Evolutionary conservation across 352 stramenopile genomes (phyloP), one percentile per base, ranked within the genome.

Genomic region (Pythium diclinum): DNA sequence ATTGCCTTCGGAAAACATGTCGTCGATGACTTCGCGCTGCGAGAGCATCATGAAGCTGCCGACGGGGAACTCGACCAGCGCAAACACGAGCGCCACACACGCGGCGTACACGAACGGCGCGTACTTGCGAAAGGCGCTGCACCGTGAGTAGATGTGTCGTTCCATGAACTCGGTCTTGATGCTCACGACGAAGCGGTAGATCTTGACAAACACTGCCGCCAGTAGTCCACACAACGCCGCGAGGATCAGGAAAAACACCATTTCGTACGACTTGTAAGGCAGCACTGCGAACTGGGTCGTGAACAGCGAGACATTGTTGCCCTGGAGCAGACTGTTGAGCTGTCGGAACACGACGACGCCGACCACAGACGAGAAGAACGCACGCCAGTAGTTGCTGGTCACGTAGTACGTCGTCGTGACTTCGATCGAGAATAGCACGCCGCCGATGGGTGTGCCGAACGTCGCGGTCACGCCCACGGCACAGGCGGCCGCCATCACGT

Each of bases 351-450:
- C 81, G 10, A 97, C 78, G 33, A 91, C 87, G 21, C 85, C 83
- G 13, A 91, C 83, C 16, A 97, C 69, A 10, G 89, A 93, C 25
- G 82, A 88, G 63, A 97, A 92, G 74, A 97, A 96, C 3, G 83
- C 86, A n/a, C 85, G 81, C 79, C 88, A 95, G 64, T 97, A 94
- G 68, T 95, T 96, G 33, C 81, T 88, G 0, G 91, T 97, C 56
- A 94, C 86, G 56, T 94, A 95, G 68, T 94, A 96, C 14, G 88
- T 94, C 19, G 85, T 77, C 0, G 86, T 95, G 33, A 98, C 92
- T 65, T 98, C 95, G 65, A 98, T 96, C 2, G 83, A 96, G 74
- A 98, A 98, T 11, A 98, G 75, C 17, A 98, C 95, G 17, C 93
- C 94, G 13, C 94, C 95, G 32, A 98, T 96, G n/a, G 94, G 90